Percentiles rank a stretch among this genome's conserved stretches.
phyloP scores from a whole-genome alignment of 2,329 filamentous ascomycete species.

The Penicillium brevicompactum region DNA sequence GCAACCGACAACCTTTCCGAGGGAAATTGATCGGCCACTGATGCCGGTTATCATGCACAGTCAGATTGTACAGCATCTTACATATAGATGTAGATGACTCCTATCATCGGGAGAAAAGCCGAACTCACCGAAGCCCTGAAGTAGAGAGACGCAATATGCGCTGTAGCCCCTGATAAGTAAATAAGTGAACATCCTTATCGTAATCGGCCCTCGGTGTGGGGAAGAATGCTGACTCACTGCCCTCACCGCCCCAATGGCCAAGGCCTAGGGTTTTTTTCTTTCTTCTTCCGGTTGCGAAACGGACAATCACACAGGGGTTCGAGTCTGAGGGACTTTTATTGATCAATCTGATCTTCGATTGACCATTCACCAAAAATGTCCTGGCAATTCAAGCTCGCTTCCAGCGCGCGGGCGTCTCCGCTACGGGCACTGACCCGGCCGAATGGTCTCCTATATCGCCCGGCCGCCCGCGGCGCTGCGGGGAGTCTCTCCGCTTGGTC shows the following conservation, averaged over 20 bases:
- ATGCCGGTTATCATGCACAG: not conserved
- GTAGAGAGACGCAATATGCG: not conserved
- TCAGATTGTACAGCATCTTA: not conserved
- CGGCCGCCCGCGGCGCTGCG: conserved; percentile 21
- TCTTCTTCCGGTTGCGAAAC: conserved; percentile 8
- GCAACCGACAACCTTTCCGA: conserved; percentile 2
- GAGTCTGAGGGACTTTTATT: conserved; percentile 6
- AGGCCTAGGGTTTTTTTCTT: conserved; percentile 13
- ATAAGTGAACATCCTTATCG: not conserved
- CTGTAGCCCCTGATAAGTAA: not conserved
- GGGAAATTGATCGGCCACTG: not conserved
- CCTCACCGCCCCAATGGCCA: conserved; percentile 25
- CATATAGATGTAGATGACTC: not conserved
- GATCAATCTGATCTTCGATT: conserved; percentile 3
- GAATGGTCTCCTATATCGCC: conserved; percentile 30
- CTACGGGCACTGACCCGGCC: conserved; percentile 33
- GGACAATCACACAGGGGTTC: conserved; percentile 4
- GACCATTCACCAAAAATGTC: conserved; percentile 22
- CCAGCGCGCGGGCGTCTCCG: conserved; percentile 34
- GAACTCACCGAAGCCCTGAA: not conserved
- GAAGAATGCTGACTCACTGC: conserved; percentile 24
- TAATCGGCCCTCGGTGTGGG: conserved; percentile 12
- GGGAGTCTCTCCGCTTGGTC: conserved; percentile 25
- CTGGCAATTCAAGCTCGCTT: conserved; percentile 34
- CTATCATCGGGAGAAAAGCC: not conserved